Evolutionary conservation across 805 yeast genomes (phyloP).

Genomic region (Candida maltosa): DNA sequence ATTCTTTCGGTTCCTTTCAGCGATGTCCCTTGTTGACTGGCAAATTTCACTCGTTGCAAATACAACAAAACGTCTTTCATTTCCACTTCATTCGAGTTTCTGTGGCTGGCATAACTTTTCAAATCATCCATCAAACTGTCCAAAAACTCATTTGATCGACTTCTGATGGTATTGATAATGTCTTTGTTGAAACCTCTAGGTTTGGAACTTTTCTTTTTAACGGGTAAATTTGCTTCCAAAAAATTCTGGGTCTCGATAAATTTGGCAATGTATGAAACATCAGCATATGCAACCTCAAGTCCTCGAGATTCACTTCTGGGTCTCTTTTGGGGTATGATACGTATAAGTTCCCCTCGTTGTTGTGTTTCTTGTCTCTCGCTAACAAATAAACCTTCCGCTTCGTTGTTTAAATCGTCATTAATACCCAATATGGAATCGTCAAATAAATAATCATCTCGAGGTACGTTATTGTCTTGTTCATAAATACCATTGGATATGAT

Average conservation of each 20-base stretch:
- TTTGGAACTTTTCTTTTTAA: slow-evolving; percentile 7
- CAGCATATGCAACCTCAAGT: not conserved
- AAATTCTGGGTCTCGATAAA: slow-evolving; percentile 4
- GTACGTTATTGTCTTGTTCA: not conserved
- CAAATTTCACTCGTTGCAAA: slow-evolving; percentile 27
- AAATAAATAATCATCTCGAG: not conserved
- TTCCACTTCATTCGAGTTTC: slow-evolving; percentile 21
- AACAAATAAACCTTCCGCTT: not conserved
- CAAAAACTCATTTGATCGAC: slow-evolving; percentile 29
- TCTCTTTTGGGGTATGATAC: too few relatives aligned
- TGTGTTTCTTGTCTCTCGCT: not conserved
- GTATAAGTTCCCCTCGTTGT: too few relatives aligned
- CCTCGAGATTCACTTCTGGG: not conserved
- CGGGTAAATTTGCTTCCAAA: not conserved
- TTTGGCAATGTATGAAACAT: slow-evolving; percentile 10
- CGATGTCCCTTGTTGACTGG: slow-evolving; percentile 9
- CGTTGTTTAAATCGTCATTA: slow-evolving; percentile 1
- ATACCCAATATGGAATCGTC: not conserved
- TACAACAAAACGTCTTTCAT: slow-evolving; percentile 34
- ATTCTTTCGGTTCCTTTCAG: slow-evolving; percentile 19
- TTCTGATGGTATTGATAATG: slow-evolving; percentile 18
- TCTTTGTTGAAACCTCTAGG: slow-evolving; percentile 10
- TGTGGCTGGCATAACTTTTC: slow-evolving; percentile 33
- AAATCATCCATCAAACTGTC: slow-evolving; percentile 28
- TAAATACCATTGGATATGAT: not conserved